A percentile compares a stretch with the other conserved stretches of the same genome.
phyloP scores from a whole-genome alignment of 139 green algal species.

The Spirogloea muscicola region DNA sequence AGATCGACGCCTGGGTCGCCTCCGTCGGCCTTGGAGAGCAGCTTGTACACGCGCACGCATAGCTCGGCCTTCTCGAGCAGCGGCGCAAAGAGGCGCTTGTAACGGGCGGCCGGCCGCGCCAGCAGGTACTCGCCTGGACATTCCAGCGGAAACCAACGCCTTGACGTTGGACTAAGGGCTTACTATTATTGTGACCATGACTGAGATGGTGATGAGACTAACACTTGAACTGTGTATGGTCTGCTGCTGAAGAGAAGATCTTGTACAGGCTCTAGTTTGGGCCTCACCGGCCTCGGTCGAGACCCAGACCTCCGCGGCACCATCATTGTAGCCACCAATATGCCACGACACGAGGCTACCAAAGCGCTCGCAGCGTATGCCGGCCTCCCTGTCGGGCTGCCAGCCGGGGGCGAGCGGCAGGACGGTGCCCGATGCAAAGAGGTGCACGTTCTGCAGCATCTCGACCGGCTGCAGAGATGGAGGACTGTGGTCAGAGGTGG shows the following conservation, averaged over 20 bases:
- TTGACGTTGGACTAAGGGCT: not conserved
- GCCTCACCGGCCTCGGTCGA: constrained; percentile 30
- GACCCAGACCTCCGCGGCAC: constrained; percentile 11
- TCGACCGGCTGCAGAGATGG: constrained; percentile 4
- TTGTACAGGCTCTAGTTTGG: not conserved
- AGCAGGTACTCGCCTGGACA: not conserved
- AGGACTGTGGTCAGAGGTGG: not conserved
- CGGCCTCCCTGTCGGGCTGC: constrained; percentile 4
- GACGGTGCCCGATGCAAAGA: not conserved
- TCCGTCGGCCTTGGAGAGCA: constrained; percentile 27
- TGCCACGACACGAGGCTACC: constrained; percentile 20
- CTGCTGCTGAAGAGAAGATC: not conserved
- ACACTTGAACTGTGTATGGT: not conserved
- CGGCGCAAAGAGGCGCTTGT: not conserved
- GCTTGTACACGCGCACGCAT: constrained; percentile 27
- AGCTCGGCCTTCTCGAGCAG: constrained; percentile 29
- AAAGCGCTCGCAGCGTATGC: constrained; percentile 22
- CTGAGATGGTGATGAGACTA: not conserved
- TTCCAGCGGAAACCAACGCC: not conserved
- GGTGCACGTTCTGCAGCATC: not conserved
- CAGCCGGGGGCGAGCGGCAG: not conserved
- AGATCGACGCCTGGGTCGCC: constrained; percentile 29
- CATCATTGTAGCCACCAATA: constrained; percentile 32
- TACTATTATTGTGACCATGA: not conserved
- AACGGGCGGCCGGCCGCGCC: not conserved